These are phyloP conservation scores for Globisporangium splendens DNA, from an alignment of 352 stramenopile species.

Conservation along the genomic window DNA sequence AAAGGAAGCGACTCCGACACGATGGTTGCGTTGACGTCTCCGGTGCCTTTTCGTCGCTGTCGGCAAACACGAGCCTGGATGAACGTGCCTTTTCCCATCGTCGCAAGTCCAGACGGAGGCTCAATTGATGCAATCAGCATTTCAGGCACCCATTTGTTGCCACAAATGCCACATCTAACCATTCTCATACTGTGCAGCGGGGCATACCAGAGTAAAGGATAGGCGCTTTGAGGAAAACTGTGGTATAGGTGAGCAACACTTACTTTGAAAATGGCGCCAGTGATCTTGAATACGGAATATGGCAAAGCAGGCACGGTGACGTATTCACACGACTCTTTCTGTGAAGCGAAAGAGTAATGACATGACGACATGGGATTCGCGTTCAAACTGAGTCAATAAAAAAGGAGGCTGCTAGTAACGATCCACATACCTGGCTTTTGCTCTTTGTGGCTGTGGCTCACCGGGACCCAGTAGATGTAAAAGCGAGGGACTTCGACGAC, in stretches of 20 bases:
- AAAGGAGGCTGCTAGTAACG: neutral
- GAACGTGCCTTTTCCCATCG: conserved; percentile 91
- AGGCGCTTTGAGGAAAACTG: too few relatives aligned
- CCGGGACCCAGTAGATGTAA: conserved; percentile 24
- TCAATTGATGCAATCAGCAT: conserved; percentile 92
- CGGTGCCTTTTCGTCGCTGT: conserved; percentile 86
- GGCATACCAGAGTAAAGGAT: neutral
- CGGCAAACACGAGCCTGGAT: conserved; percentile 96
- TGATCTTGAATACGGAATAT: conserved; percentile 96
- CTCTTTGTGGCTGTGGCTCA: conserved; percentile 15
- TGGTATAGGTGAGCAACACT: conserved; percentile 1
- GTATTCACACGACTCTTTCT: conserved; percentile 44
- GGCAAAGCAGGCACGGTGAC: conserved; percentile 92
- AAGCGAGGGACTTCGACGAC: conserved; percentile 44
- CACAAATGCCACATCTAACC: conserved; percentile 94
- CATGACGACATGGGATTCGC: neutral
- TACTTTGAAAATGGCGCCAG: conserved; percentile 95
- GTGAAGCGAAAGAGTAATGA: neutral
- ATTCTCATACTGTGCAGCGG: conserved; percentile 88
- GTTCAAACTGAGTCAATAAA: neutral
- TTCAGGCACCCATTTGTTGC: conserved; percentile 97
- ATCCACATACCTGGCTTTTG: conserved; percentile 26
- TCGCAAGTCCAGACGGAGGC: conserved; percentile 71
- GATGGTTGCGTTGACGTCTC: conserved; percentile 94
- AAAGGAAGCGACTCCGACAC: conserved; percentile 97